Conservation (phyloP, 2,329 filamentous ascomycete genomes). For the Colletotrichum sp. region DNA sequence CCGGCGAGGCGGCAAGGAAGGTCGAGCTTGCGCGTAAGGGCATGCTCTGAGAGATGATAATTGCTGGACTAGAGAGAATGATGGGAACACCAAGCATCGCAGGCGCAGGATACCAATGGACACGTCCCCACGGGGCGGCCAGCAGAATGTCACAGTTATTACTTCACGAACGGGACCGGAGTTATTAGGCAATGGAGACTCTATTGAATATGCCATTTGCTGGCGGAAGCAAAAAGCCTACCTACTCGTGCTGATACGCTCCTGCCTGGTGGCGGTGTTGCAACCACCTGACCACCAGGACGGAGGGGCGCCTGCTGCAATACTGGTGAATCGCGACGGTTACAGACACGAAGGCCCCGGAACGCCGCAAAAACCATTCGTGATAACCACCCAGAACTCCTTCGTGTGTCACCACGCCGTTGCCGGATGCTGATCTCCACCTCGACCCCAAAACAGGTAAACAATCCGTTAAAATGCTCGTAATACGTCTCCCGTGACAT, state of each 20-base stretch:
- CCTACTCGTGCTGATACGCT: slow-evolving; percentile 14
- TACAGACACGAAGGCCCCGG: slow-evolving; percentile 16
- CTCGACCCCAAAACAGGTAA: slow-evolving; percentile 14
- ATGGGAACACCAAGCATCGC: background rate
- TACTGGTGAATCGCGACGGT: slow-evolving; percentile 2
- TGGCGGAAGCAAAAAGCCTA: slow-evolving; percentile 18
- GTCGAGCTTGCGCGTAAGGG: slow-evolving; percentile 83
- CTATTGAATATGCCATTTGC: slow-evolving; percentile 14
- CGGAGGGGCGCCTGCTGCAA: background rate
- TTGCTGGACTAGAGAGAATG: background rate
- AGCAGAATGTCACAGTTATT: background rate
- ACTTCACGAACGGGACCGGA: background rate
- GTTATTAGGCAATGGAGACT: slow-evolving; percentile 12
- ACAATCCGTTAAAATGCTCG: slow-evolving; percentile 14
- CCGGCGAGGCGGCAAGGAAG: slow-evolving; percentile 75
- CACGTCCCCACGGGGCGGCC: background rate
- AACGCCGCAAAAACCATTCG: slow-evolving; percentile 20
- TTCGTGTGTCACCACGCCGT: slow-evolving; percentile 19
- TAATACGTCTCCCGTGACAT: background rate
- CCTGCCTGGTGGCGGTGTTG: background rate
- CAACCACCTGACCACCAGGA: background rate
- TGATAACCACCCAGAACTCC: slow-evolving; percentile 23
- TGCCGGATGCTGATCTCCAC: slow-evolving; percentile 23
- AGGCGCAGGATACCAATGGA: background rate
- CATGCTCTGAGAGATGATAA: slow-evolving; percentile 56